Percentiles rank a stretch among this genome's conserved stretches.
phyloP scores from a whole-genome alignment of 129 eudicot genomes.

The Deinandra increscens region DNA sequence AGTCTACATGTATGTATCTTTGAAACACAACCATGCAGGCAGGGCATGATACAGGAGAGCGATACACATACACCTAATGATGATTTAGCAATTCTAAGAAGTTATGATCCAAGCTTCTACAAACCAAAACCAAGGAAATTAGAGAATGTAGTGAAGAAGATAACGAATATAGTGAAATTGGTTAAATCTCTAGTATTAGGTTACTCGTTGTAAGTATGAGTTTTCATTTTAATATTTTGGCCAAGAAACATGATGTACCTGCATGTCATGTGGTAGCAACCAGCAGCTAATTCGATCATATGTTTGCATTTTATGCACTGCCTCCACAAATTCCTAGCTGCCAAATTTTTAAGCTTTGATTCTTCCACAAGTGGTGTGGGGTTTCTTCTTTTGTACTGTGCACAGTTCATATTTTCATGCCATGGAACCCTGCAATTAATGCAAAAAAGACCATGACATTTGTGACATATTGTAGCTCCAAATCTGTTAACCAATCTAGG shows the following conservation, averaged over 20 bases:
- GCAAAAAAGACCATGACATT: conserved; percentile 60
- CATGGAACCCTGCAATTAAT: conserved; percentile 75
- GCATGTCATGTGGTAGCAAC: conserved; percentile 96
- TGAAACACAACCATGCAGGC: not conserved
- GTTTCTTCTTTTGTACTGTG: conserved; percentile 41
- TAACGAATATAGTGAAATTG: not conserved
- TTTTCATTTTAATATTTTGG: not conserved
- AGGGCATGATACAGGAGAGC: not conserved
- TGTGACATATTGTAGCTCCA: conserved; percentile 51
- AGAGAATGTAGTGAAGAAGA: too few relatives aligned
- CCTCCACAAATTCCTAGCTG: conserved; percentile 70
- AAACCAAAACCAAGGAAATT: not conserved
- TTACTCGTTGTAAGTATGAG: not conserved
- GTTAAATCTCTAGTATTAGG: not conserved
- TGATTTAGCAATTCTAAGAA: not conserved
- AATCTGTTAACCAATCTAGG: conserved; percentile 13
- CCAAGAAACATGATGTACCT: conserved; percentile 40
- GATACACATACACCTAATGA: not conserved
- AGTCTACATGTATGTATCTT: conserved; percentile 5
- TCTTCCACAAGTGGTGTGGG: conserved; percentile 53
- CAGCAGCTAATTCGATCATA: conserved; percentile 74
- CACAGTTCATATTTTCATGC: conserved; percentile 58
- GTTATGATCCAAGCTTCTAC: not conserved
- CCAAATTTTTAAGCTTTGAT: conserved; percentile 63
- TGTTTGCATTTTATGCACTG: conserved; percentile 83